These are phyloP conservation scores for Ilyonectria robusta DNA, from an alignment of 2,329 filamentous ascomycete genomes.

Conservation along the genomic window DNA sequence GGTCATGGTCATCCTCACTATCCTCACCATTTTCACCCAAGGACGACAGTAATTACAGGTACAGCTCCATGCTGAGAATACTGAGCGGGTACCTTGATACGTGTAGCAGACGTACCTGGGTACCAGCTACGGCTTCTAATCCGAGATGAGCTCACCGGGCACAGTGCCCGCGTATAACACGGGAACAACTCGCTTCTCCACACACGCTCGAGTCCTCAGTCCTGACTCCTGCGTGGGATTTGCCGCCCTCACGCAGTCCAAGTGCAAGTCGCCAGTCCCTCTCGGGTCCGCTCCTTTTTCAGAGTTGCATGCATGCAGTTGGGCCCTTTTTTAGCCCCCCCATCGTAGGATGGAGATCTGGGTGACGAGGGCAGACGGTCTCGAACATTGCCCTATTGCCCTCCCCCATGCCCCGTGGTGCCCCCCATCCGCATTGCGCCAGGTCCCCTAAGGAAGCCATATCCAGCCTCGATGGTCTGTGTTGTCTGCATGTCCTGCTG, in stretches of 20 bases:
- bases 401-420: neutral
- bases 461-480: neutral
- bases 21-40: neutral
- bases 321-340: slow-evolving; percentile 5
- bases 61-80: neutral
- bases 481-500: slow-evolving; percentile 8
- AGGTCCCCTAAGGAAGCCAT: slow-evolving; percentile 18
- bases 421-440: slow-evolving; percentile 16
- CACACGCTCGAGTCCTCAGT: slow-evolving; percentile 12
- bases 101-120: neutral
- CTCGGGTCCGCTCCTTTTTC: slow-evolving; percentile 32
- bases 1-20: neutral
- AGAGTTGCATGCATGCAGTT: slow-evolving; percentile 36
- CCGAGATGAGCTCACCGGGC: slow-evolving; percentile 23
- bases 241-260: neutral
- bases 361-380: slow-evolving; percentile 37
- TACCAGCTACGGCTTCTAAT: neutral
- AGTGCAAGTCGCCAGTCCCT: slow-evolving; percentile 1
- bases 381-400: slow-evolving; percentile 35
- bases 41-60: neutral
- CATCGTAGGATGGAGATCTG: slow-evolving; percentile 38
- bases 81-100: neutral
- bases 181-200: slow-evolving; percentile 39
- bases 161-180: slow-evolving; percentile 41
- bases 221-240: slow-evolving; percentile 19